Evolutionary conservation across 495 filamentous ascomycete species (phyloP), one percentile per base, ranked within the genome.

Genomic region (Hypoxylon trugodes): DNA sequence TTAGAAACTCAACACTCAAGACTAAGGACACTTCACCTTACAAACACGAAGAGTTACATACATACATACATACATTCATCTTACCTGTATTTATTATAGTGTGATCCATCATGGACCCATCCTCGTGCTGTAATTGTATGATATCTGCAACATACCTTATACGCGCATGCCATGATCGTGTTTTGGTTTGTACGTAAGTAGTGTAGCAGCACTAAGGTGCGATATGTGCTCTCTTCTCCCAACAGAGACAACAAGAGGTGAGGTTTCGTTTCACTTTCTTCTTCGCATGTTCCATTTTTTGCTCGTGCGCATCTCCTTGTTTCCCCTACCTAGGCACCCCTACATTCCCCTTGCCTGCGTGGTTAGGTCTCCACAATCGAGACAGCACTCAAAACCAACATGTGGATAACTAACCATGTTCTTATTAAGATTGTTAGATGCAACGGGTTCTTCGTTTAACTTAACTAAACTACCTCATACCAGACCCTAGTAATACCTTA

Each of bases 181-280:
- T 40, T 13, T 35, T 40, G n/a, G n/a, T n/a, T n/a, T n/a, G n/a
- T n/a, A n/a, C n/a, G 35, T 16, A 40, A n/a, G 10, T 30, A 30
- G 28, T 30, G 28, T 48, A 33, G 45, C 45, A 48, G 21, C 45
- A n/a, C n/a, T n/a, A n/a, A n/a, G n/a, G n/a, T n/a, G n/a, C n/a
- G n/a, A 43, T 48, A 18, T 25, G 45, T 28, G 21, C 30, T 12
- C 30, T 28, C 21, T 8, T 33, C 33, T 22, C 45, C 45, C 15
- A 32, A 32, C 13, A 33, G 30, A 48, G 26, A 25, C n/a, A 8
- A 3, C 12, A 48, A 15, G 6, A 22, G 45, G 6, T 3, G 4
- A 18, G 25, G 18, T 48, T 59, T 43, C 35, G 62, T 65, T 65
- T 65, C 55, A 59, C 42, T 49, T 65, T 65, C n/a, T 65, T 65